Conservation (phyloP, 495 filamentous ascomycete species). For the Pseudomonodictys pantanalensis region DNA sequence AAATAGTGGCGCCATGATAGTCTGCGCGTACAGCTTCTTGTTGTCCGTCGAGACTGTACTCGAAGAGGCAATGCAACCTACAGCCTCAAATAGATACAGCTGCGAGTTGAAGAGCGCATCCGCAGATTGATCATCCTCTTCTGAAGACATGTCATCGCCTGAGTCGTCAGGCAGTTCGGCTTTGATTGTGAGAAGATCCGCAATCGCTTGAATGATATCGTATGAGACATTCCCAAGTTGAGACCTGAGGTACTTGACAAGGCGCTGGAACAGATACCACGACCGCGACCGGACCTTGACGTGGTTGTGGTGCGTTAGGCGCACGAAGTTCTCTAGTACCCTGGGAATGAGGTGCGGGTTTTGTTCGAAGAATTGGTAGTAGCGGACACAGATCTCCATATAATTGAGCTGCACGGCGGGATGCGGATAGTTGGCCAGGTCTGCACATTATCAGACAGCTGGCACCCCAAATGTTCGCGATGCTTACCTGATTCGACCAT, state of each 20-base stretch:
- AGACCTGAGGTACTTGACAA: slow-evolving; percentile 80
- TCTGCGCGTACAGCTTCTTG: slow-evolving; percentile 78
- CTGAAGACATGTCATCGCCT: slow-evolving; percentile 86
- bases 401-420: slow-evolving; percentile 91
- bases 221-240: slow-evolving; percentile 86
- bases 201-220: slow-evolving; percentile 83
- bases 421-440: slow-evolving; percentile 79
- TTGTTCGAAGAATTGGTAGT: slow-evolving; percentile 85
- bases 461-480: background rate
- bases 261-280: slow-evolving; percentile 93
- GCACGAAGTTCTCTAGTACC: slow-evolving; percentile 89
- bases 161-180: slow-evolving; percentile 79
- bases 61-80: slow-evolving; percentile 84
- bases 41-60: slow-evolving; percentile 69
- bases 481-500: slow-evolving; percentile 86
- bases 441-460: slow-evolving; percentile 42
- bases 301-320: slow-evolving; percentile 80
- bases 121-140: slow-evolving; percentile 80
- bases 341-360: slow-evolving; percentile 74
- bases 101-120: slow-evolving; percentile 88
- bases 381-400: slow-evolving; percentile 96
- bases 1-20: slow-evolving; percentile 83
- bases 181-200: slow-evolving; percentile 82
- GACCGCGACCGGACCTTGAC: slow-evolving; percentile 81
- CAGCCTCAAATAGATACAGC: slow-evolving; percentile 88